Percentiles rank a stretch among this genome's conserved stretches.
Conservation (phyloP, 2,329 filamentous ascomycete species). For the Diplodia scrobiculata region DNA sequence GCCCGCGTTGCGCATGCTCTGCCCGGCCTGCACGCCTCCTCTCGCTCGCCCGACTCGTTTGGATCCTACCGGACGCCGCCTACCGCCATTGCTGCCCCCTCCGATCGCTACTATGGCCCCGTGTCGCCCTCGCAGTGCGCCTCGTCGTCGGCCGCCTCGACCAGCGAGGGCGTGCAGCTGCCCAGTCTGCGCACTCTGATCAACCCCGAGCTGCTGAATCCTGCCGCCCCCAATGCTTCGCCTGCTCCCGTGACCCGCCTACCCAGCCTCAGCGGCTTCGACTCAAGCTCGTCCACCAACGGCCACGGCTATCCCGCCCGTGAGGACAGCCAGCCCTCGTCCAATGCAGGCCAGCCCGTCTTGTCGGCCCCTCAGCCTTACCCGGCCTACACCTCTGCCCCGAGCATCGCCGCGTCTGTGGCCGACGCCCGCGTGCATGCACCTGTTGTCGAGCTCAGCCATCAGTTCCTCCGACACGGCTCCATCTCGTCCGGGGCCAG, state of each 20-base stretch:
- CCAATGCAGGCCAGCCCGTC: conserved; percentile 35
- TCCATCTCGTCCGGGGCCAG: conserved; percentile 36
- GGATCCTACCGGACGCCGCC: conserved; percentile 13
- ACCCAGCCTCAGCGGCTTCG: conserved; percentile 34
- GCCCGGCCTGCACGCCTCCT: conserved; percentile 1
- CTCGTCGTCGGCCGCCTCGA: background rate
- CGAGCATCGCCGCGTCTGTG: conserved; percentile 34
- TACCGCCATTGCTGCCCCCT: background rate
- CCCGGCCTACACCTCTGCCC: conserved; percentile 26
- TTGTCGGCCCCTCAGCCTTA: conserved; percentile 37
- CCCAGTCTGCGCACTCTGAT: conserved; percentile 45
- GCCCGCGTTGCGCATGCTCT: conserved; percentile 7
- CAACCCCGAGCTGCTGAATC: conserved; percentile 43
- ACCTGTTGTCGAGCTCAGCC: conserved; percentile 34
- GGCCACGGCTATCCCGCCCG: conserved; percentile 41
- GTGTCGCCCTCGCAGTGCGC: conserved; percentile 35
- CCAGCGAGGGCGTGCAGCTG: conserved; percentile 34
- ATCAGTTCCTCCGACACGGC: conserved; percentile 35
- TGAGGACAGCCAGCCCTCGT: conserved; percentile 44
- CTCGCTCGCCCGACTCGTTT: conserved; percentile 22
- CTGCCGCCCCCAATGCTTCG: conserved; percentile 36
- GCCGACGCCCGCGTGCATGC: conserved; percentile 28
- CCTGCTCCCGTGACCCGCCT: conserved; percentile 17
- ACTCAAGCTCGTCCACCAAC: conserved; percentile 36
- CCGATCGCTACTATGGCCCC: conserved; percentile 32